A percentile compares a stretch with the other conserved stretches of the same genome.
phyloP scores from a whole-genome alignment of 306 rosid species.

The Rosa rugosa region DNA sequence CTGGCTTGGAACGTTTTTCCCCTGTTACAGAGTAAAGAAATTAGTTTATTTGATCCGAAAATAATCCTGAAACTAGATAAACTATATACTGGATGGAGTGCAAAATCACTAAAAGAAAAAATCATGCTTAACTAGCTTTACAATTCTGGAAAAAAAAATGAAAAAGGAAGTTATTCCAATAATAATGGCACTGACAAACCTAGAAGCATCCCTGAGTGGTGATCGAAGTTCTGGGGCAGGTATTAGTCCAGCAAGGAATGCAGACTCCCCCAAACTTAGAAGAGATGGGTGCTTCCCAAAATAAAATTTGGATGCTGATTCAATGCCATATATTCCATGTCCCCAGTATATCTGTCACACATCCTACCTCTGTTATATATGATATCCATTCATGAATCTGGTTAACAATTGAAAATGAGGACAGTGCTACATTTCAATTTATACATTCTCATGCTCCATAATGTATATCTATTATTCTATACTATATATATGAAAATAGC shows the following conservation, averaged over 20 bases:
- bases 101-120: background rate
- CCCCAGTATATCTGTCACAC: constrained; percentile 38
- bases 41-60: background rate
- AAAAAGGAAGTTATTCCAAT: background rate
- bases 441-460: background rate
- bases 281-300: constrained; percentile 41
- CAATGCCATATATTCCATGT: constrained; percentile 40
- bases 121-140: background rate
- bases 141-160: background rate
- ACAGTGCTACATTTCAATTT: background rate
- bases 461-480: background rate
- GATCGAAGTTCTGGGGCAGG: constrained; percentile 44
- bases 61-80: background rate
- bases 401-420: background rate
- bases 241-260: constrained; percentile 35
- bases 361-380: constrained; percentile 15
- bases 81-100: background rate
- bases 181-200: constrained; percentile 19
- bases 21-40: constrained; percentile 6
- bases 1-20: constrained; percentile 36
- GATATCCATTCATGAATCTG: background rate
- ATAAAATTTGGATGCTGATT: constrained; percentile 34
- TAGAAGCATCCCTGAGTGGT: constrained; percentile 32
- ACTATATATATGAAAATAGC: background rate
- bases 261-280: constrained; percentile 37